phyloP scores from a whole-genome alignment of 805 yeast genomes.

The Kazachstania psychrophila region DNA sequence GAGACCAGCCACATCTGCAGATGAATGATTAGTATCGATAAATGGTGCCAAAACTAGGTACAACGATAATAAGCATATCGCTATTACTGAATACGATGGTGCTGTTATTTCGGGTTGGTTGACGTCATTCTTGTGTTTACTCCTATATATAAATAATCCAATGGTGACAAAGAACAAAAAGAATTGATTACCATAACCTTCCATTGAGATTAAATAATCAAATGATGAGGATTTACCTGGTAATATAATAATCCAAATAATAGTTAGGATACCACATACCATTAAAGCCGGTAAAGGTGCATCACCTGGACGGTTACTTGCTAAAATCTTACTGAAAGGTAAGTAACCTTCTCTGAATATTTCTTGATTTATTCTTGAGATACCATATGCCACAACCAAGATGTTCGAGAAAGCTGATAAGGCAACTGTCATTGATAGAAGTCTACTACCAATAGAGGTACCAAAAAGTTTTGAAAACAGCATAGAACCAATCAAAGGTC shows the following conservation, averaged over 20 bases:
- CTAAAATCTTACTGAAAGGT: conserved; percentile 44
- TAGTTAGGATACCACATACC: conserved; percentile 28
- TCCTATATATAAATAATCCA: conserved; percentile 49
- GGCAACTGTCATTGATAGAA: conserved; percentile 50
- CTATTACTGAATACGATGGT: conserved; percentile 37
- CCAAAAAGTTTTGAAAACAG: conserved; percentile 52
- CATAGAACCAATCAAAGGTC: conserved; percentile 50
- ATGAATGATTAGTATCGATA: conserved; percentile 11
- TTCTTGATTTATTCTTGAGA: conserved; percentile 57
- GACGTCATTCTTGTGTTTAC: conserved; percentile 34
- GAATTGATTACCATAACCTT: conserved; percentile 39
- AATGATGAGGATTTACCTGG: conserved; percentile 33
- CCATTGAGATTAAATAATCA: conserved; percentile 37
- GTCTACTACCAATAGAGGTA: conserved; percentile 39
- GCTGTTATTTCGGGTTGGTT: conserved; percentile 46
- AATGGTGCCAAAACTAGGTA: conserved; percentile 45
- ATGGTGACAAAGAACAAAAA: conserved; percentile 44
- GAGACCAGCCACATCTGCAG: conserved; percentile 14
- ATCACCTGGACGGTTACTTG: conserved; percentile 46
- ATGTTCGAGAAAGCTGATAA: conserved; percentile 56
- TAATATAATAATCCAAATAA: conserved; percentile 27
- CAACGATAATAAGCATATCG: conserved; percentile 37
- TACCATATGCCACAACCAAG: conserved; percentile 49
- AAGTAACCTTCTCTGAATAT: conserved; percentile 53
- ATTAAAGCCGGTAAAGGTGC: conserved; percentile 47